phyloP scores from a whole-genome alignment of 805 yeast genomes.

The Candida maesae region DNA sequence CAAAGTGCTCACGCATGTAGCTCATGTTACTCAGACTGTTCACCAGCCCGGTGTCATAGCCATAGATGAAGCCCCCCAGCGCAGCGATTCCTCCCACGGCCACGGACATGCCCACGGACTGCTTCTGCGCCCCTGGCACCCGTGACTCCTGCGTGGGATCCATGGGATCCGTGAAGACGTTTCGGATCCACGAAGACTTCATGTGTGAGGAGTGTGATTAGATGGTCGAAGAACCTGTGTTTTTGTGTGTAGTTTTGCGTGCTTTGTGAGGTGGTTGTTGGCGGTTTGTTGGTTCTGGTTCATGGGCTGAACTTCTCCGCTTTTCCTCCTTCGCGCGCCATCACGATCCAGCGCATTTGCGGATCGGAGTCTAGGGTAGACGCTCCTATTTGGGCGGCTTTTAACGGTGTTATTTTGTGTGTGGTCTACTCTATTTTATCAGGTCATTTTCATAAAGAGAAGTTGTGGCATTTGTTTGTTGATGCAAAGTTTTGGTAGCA shows the following conservation, averaged over 20 bases:
- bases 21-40: conserved; percentile 77
- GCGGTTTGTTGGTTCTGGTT: no score
- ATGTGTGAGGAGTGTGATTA: neutral
- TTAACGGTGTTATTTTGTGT: no score
- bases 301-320: no score
- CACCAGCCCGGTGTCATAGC: conserved; percentile 85
- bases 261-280: no score
- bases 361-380: no score
- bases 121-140: conserved; percentile 31
- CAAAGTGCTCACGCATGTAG: conserved; percentile 55
- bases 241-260: neutral
- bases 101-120: conserved; percentile 60
- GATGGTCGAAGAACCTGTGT: neutral
- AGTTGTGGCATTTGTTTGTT: no score
- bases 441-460: no score
- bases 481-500: no score
- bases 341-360: no score
- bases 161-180: conserved; percentile 20
- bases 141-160: conserved; percentile 11
- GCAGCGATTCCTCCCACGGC: conserved; percentile 80
- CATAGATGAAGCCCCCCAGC: conserved; percentile 86
- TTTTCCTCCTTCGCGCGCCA: no score
- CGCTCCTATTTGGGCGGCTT: no score
- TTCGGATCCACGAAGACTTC: conserved; percentile 10
- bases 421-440: no score